Conservation (phyloP, 2,329 filamentous ascomycete species). For the Monilinia fructicola region DNA sequence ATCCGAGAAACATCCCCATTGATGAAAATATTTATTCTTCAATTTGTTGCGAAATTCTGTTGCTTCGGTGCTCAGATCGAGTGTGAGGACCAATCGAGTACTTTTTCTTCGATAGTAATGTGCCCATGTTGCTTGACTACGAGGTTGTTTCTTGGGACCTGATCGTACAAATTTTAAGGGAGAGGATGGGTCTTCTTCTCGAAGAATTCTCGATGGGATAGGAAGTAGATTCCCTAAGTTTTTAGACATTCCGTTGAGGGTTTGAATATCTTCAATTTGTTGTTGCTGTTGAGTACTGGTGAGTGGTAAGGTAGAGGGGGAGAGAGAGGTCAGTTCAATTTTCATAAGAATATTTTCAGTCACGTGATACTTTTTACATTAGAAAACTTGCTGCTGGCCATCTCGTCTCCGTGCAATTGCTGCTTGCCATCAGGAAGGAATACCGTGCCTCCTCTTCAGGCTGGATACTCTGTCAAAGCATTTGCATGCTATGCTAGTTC, state of each 20-base stretch:
- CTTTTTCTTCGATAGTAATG: neutral
- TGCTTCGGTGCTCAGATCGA: neutral
- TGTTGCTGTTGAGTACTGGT: neutral
- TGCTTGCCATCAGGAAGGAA: too few species aligned
- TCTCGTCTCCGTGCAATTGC: too few species aligned
- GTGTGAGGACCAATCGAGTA: constrained; percentile 5
- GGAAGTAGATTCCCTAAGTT: neutral
- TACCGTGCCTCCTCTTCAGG: too few species aligned
- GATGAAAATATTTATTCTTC: neutral
- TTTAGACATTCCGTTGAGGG: neutral
- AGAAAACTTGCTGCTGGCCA: too few species aligned
- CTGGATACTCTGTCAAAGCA: too few species aligned
- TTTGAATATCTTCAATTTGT: neutral
- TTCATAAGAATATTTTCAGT: neutral
- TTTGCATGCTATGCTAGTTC: too few species aligned
- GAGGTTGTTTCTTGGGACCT: neutral
- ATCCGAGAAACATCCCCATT: neutral
- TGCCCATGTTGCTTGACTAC: neutral
- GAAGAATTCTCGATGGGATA: neutral
- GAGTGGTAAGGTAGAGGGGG: neutral
- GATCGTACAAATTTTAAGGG: neutral
- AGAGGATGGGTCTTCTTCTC: neutral
- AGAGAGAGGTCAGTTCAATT: neutral
- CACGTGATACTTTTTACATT: too few species aligned
- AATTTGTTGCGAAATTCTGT: neutral